Base-by-base conservation (phyloP, 495 filamentous ascomycete species). In the Penicillium fimorum region DNA sequence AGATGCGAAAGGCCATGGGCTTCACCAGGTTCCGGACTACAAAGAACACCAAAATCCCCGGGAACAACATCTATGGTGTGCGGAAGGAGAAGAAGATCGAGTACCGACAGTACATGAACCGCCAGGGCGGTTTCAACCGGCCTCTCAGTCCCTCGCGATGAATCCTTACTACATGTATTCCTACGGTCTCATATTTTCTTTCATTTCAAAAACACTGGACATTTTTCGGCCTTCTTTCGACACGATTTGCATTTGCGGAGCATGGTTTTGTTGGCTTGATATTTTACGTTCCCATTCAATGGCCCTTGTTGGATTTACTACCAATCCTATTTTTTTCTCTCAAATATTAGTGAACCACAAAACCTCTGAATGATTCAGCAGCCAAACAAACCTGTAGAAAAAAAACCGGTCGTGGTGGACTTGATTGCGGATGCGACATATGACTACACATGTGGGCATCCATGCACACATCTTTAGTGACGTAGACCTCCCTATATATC, bases 31-130 rank as follows among this genome's bases (percentile, higher is more conserved):
- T 98, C 70, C 86, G 86, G 45, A 88, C 83, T 17, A 97, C 94
- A 33, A 96, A 97, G 67, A 82, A 88, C 55, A 92, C 89, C 60
- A 97, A 97, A 67, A 86, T 98, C 0, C 80, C 84, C 8, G 94
- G 94, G 7, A 98, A 98, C 66, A 82, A 96, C 63, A 83, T 90
- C 51, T 92, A 87, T 47, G 89, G 79, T 6, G 85, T 96, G 29
- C 76, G 87, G 56, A 97, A 96, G 79, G 93, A 96, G 76, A 97
- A 96, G 85, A 90, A 90, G 81, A 89, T 87, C 6, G 84, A 95
- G 79, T 97, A 97, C 67, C 79, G 94, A 67, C 94, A 98, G 82
- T 98, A 98, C 70, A 98, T 98, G 94, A 98, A 98, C 71, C 87
- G 94, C 53, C 74, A 85, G n/a, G 93, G 93, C 44, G 94, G 94